A percentile compares a stretch with the other conserved stretches of the same genome.
Evolutionary conservation across 805 yeast species (phyloP).

Genomic region (Candida ulmi): DNA sequence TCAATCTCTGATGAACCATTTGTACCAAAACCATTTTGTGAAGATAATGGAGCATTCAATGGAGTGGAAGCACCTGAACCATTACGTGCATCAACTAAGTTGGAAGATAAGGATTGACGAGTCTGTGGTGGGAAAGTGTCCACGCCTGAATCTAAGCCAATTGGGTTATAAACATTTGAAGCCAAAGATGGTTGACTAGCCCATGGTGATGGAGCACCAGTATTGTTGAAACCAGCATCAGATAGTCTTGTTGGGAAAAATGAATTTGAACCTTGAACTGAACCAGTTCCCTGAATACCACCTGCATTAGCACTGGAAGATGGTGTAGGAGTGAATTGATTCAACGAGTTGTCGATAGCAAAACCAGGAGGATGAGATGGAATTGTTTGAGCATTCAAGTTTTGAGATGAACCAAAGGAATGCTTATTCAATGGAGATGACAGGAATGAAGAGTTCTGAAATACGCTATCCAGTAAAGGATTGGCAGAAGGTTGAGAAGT

Average conservation of each 20-base stretch:
- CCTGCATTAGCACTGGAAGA: not conserved
- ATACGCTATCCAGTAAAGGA: conserved; percentile 2
- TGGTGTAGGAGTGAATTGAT: not conserved
- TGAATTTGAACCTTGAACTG: not conserved
- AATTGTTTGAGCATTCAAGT: not conserved
- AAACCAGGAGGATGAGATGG: conserved; percentile 1
- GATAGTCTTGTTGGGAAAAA: conserved; percentile 1
- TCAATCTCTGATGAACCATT: conserved; percentile 3
- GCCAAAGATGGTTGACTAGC: not conserved
- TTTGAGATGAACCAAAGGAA: conserved; percentile 1
- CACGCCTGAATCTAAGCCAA: not conserved
- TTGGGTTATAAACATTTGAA: not conserved
- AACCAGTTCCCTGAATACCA: not conserved
- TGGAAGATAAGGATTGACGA: not conserved
- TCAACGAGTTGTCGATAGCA: not conserved
- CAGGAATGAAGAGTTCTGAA: conserved; percentile 3
- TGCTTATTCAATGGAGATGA: conserved; percentile 4
- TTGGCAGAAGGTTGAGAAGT: not conserved
- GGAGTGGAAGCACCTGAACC: not conserved
- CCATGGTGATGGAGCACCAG: conserved; percentile 3
- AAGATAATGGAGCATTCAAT: not conserved
- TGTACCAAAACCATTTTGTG: not conserved
- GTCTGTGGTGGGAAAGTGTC: not conserved
- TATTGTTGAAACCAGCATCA: not conserved
- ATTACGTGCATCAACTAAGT: not conserved